Evolutionary conservation across 2,329 filamentous ascomycete genomes (phyloP).

Genomic region (Neofusicoccum kwambonambiense): DNA sequence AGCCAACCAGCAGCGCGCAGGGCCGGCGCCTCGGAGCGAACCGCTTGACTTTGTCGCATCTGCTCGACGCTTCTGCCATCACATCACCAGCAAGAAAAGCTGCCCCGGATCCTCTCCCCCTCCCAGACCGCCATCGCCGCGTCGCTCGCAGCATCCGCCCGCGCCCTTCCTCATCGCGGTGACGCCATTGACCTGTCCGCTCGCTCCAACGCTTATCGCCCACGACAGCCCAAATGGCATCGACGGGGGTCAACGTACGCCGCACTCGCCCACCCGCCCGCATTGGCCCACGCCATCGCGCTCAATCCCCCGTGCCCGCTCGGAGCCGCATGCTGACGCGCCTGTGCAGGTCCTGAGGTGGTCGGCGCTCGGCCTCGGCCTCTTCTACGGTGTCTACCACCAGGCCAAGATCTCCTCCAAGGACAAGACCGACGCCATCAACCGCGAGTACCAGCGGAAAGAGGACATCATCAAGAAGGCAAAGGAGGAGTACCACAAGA

Average conservation of each 20-base stretch:
- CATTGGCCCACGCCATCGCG: constrained; percentile 11
- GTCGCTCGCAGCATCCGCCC: constrained; percentile 13
- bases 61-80: constrained; percentile 16
- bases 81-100: constrained; percentile 16
- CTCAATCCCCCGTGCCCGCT: neutral
- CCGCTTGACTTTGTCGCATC: constrained; percentile 17
- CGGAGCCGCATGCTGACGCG: neutral
- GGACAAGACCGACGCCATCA: constrained; percentile 67
- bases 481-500: constrained; percentile 85
- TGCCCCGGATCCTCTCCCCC: constrained; percentile 1
- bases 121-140: constrained; percentile 7
- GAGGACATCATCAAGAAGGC: constrained; percentile 87
- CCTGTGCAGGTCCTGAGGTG: constrained; percentile 83
- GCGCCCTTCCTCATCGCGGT: constrained; percentile 13
- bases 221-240: constrained; percentile 17
- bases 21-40: constrained; percentile 17
- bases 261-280: constrained; percentile 10
- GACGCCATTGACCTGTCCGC: constrained; percentile 18
- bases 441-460: constrained; percentile 89
- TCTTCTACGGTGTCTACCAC: constrained; percentile 95
- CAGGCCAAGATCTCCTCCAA: constrained; percentile 75
- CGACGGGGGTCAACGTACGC: constrained; percentile 52
- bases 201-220: constrained; percentile 9
- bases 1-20: constrained; percentile 4
- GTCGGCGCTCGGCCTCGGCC: constrained; percentile 84